Evolutionary conservation across 2,329 filamentous ascomycete species (phyloP).

Genomic region (Leptographium wingfieldii): DNA sequence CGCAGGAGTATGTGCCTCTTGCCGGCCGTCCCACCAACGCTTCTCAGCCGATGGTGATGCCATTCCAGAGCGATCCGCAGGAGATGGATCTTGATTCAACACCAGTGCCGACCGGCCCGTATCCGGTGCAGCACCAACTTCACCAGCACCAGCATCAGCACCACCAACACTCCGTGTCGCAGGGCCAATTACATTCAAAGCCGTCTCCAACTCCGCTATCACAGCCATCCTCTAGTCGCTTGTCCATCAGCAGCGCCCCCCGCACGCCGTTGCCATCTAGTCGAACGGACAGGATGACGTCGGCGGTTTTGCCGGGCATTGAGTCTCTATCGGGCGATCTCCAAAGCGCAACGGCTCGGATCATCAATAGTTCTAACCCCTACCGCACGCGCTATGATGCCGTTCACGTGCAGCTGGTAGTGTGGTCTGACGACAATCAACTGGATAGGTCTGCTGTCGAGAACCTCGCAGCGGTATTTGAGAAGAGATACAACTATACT

Average conservation of each 20-base stretch:
- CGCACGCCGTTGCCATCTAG: slow-evolving; percentile 45
- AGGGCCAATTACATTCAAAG: background rate
- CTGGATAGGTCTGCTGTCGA: slow-evolving; percentile 27
- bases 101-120: slow-evolving; percentile 14
- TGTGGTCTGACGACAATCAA: slow-evolving; percentile 43
- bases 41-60: slow-evolving; percentile 23
- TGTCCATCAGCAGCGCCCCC: slow-evolving; percentile 28
- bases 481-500: slow-evolving; percentile 38
- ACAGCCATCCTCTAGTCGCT: slow-evolving; percentile 22
- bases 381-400: slow-evolving; percentile 39
- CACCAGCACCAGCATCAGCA: background rate
- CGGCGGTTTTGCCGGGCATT: slow-evolving; percentile 31
- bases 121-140: background rate
- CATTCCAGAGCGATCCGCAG: slow-evolving; percentile 32
- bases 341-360: slow-evolving; percentile 35
- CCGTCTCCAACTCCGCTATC: slow-evolving; percentile 1
- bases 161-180: background rate
- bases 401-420: slow-evolving; percentile 40
- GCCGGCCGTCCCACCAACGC: slow-evolving; percentile 27
- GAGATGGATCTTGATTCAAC: slow-evolving; percentile 43
- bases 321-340: slow-evolving; percentile 39
- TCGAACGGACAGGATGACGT: slow-evolving; percentile 37
- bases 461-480: slow-evolving; percentile 37
- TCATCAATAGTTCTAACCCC: slow-evolving; percentile 30
- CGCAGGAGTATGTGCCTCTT: slow-evolving; percentile 34